Evolutionary conservation across 2,329 filamentous ascomycete genomes (phyloP), one percentile per base, ranked within the genome.

Genomic region (Cordyceps fumosorosea): DNA sequence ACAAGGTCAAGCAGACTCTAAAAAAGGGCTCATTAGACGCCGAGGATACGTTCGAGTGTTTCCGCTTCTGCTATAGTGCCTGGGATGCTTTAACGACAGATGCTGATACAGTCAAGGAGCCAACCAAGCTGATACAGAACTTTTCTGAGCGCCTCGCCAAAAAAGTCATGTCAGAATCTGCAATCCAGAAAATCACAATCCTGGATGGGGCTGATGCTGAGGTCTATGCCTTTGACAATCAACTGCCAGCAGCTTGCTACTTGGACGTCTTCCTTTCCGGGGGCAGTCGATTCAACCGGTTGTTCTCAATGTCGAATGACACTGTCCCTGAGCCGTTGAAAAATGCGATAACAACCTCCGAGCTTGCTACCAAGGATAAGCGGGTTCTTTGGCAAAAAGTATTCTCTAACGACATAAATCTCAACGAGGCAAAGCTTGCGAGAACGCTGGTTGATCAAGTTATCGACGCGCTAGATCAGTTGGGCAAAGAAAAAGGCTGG

Each of bases 1-100:
- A 67, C n/a, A 69, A 70, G 22, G 44, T 78, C 16, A 65, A 67
- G 2, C 74, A 72, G 53, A 70, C 72, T 11, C 58, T 78, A 24
- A 66, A 70, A 8, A 72, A 74, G 51, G 66, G 71, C 1, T 66
- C 72, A 0, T 63, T 78, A 12, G 65, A 70, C 3, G 72, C 71
- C 1, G 65, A 69, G 34, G 74, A 77, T 52, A 72, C 75, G 0
- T 76, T 75, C 18, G 75, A 78, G 53, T 77, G 76, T 1, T 74
- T 78, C 63, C 75, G 74, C 45, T 78, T 74, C 64, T 72, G 73
- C 55, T 75, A 71, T 20, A 67, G 71, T 22, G 67, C 72, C 11
- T 79, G 77, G 77, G 62, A 76, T 4, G 68, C 71, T 0, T 70
- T 77, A 68, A 72, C 69, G 7, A 76, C 75, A 0, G 74, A 78